These are phyloP conservation scores for Hortaea sp. DNA, from an alignment of 2,329 filamentous ascomycete genomes.

Conservation along the genomic window DNA sequence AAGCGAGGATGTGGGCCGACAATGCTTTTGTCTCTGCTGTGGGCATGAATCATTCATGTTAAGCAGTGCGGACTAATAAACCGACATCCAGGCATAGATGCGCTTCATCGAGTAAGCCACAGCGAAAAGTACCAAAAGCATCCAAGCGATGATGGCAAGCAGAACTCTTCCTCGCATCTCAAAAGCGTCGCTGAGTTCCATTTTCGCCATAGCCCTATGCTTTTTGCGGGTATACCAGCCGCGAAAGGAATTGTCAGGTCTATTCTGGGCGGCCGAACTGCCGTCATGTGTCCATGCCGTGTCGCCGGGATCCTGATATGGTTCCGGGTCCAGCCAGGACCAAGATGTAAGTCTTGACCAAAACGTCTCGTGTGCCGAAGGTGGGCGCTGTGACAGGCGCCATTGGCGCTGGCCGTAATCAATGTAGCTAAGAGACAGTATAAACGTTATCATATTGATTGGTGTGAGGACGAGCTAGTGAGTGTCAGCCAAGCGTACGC, in stretches of 20 bases:
- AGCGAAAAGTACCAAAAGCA: constrained; percentile 13
- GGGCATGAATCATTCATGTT: too few species aligned
- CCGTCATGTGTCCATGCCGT: constrained; percentile 6
- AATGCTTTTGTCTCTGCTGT: too few species aligned
- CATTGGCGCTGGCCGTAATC: constrained; percentile 47
- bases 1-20: too few species aligned
- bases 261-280: constrained; percentile 19
- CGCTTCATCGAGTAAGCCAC: constrained; percentile 12
- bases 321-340: constrained; percentile 31
- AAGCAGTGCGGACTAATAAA: too few species aligned
- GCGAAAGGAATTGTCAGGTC: constrained; percentile 1
- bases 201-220: constrained; percentile 46
- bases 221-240: constrained; percentile 33
- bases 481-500: constrained; percentile 4
- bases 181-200: constrained; percentile 56
- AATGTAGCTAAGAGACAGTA: constrained; percentile 54
- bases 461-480: constrained; percentile 46
- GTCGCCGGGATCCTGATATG: constrained; percentile 31
- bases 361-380: constrained; percentile 23
- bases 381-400: constrained; percentile 30
- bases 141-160: constrained; percentile 35
- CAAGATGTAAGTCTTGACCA: constrained; percentile 27
- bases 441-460: constrained; percentile 52
- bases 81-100: too few species aligned
- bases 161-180: constrained; percentile 48